Conservation (phyloP, 345 rosid species). For the Pseudoturritis turrita region DNA sequence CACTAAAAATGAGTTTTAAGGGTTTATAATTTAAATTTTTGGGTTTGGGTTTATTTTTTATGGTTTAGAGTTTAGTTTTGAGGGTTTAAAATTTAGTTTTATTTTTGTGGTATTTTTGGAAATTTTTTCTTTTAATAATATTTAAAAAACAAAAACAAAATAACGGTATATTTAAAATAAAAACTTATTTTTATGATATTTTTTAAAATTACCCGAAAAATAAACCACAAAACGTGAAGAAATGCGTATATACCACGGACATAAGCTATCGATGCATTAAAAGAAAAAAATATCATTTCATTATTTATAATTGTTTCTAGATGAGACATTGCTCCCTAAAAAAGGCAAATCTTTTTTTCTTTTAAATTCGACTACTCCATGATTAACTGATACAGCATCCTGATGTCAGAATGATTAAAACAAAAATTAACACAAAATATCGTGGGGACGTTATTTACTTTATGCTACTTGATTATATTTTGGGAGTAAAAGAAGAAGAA, state of each 20-base stretch:
- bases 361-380: neutral
- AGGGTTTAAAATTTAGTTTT: no score
- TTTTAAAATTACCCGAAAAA: no score
- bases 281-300: neutral
- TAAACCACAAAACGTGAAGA: conserved; percentile 2
- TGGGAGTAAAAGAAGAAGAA: neutral
- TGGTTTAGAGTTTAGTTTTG: no score
- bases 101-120: no score
- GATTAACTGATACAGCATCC: neutral
- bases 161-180: no score
- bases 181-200: no score
- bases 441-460: neutral
- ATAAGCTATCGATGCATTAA: neutral
- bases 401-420: neutral
- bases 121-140: no score
- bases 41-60: no score
- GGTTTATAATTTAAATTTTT: no score
- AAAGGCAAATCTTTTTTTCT: neutral
- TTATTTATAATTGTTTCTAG: conserved; percentile 8
- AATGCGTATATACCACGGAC: neutral
- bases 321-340: neutral
- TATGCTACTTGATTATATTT: neutral
- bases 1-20: no score
- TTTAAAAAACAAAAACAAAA: no score
- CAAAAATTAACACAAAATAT: neutral